Base-by-base conservation (phyloP, 2,329 filamentous ascomycete genomes). In the Chrysoporthe deuterocubensis region DNA sequence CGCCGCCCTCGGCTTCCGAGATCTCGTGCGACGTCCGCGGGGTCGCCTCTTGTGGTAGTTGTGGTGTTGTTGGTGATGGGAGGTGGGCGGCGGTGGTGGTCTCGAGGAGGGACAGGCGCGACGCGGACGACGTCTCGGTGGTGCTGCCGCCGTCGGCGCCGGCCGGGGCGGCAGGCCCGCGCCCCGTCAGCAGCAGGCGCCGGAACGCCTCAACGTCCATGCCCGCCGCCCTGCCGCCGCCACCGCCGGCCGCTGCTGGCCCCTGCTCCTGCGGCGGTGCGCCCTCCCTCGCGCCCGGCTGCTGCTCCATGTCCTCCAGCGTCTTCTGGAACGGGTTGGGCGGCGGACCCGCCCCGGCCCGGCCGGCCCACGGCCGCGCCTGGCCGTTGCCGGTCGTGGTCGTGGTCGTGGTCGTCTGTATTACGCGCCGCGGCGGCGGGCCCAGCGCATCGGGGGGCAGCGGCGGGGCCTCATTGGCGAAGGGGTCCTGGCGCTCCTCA, bases 191-290 rank as follows among this genome's bases (percentile, higher is more conserved):
- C 60, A 96, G 83, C 69, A 96, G 79, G 68, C 90, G 85, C 74
- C 89, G 90, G 79, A 96, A 96, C 8, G 92, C 89, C 75, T 93
- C 89, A 0, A 95, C 92, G 75, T 96, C 91, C 71, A 95, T 78
- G 0, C 87, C 84, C 21, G 77, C 80, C 71, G 9, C 79, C 73
- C 75, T 80, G 64, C 54, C 1, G 67, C 11, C 13, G 32, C 34
- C 34, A 2, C 5, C 21, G 37, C 37, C 56, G 26, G 54, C 32
- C 26, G 32, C 13, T 60, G 57, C 4, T 21, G n/a, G 3, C 44
- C 2, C 37, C 18, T 21, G 57, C 26, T 16, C 40, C 40, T 54
- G 70, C 63, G 78, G 73, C 72, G 78, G 65, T 72, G 77, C 73
- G 50, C 75, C 73, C 48, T 79, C 75, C 34, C 34, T 46, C 32